These are phyloP conservation scores for Orbilia oligospora DNA, from an alignment of 2,329 filamentous ascomycete species.

Conservation along the genomic window DNA sequence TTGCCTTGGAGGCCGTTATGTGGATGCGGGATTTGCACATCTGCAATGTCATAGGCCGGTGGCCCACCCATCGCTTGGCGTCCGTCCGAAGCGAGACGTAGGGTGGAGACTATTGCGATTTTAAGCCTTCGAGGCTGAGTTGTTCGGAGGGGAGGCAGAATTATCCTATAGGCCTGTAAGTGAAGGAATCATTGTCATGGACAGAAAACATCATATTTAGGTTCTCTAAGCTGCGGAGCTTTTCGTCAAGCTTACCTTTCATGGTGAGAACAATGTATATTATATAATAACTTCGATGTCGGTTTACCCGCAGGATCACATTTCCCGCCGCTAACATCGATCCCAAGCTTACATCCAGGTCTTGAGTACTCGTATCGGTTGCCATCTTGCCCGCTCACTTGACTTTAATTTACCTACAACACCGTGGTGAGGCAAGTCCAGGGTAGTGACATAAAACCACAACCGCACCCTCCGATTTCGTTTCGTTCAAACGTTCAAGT, in stretches of 20 bases:
- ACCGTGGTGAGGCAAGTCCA: not conserved
- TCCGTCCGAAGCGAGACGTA: conserved; percentile 60
- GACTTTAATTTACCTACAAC: not conserved
- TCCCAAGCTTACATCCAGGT: not conserved
- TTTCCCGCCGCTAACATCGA: conserved; percentile 23
- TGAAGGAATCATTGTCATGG: conserved; percentile 55
- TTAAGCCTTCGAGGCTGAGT: conserved; percentile 60
- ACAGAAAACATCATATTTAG: conserved; percentile 32
- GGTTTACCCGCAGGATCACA: conserved; percentile 44
- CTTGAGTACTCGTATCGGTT: conserved; percentile 2
- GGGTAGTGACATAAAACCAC: conserved; percentile 17
- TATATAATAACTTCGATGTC: conserved; percentile 24
- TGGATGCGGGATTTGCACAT: conserved; percentile 48
- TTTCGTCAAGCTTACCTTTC: conserved; percentile 37
- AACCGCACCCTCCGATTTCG: conserved; percentile 5
- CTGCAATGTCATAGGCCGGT: conserved; percentile 37
- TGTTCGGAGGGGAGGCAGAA: conserved; percentile 57
- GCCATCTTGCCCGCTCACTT: not conserved
- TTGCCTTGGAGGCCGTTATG: conserved; percentile 12
- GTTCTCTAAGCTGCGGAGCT: conserved; percentile 12
- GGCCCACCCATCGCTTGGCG: conserved; percentile 46
- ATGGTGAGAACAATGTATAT: conserved; percentile 45
- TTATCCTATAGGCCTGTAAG: conserved; percentile 45
- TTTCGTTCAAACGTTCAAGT: not conserved
- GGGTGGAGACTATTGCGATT: conserved; percentile 43